A percentile compares a stretch with the other conserved stretches of the same genome.
Conservation (phyloP, 257 asterid genomes). For the Gentiana macrophylla region DNA sequence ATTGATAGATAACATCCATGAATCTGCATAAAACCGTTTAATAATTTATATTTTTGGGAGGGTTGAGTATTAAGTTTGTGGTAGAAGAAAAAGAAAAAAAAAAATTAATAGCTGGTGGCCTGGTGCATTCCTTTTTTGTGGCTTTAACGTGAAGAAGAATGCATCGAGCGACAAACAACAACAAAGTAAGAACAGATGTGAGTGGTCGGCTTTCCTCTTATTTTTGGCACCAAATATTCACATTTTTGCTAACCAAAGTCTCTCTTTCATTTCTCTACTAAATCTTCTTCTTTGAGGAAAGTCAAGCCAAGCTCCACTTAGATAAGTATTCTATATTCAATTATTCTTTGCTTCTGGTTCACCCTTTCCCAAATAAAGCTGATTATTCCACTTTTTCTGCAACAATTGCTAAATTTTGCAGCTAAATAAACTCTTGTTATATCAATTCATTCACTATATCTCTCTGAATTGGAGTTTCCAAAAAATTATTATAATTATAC, state of each 20-base stretch:
- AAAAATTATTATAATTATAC: not conserved
- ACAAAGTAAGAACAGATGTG: constrained; percentile 6
- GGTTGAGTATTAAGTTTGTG: too few relatives aligned
- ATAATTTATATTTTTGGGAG: too few relatives aligned
- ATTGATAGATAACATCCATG: not conserved
- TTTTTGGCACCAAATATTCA: constrained; percentile 18
- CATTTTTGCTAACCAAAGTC: constrained; percentile 15
- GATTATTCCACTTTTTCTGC: constrained; percentile 7
- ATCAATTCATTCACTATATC: constrained; percentile 11
- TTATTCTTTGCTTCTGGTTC: constrained; percentile 13
- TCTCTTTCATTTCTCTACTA: constrained; percentile 20
- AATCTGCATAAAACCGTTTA: too few relatives aligned
- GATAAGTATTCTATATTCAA: constrained; percentile 25
- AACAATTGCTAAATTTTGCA: constrained; percentile 8
- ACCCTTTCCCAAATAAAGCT: constrained; percentile 12
- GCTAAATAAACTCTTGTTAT: constrained; percentile 16
- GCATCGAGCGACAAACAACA: constrained; percentile 8
- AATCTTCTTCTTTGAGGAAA: constrained; percentile 29
- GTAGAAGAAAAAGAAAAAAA: not conserved
- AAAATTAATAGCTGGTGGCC: not conserved
- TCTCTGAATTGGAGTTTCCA: constrained; percentile 19
- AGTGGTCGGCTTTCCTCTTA: constrained; percentile 17
- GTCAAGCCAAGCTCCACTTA: constrained; percentile 27
- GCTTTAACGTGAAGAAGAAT: constrained; percentile 47
- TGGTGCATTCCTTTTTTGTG: constrained; percentile 15